Conservation (phyloP, 169 alveolate genomes). For the Toxoplasma gondii region DNA sequence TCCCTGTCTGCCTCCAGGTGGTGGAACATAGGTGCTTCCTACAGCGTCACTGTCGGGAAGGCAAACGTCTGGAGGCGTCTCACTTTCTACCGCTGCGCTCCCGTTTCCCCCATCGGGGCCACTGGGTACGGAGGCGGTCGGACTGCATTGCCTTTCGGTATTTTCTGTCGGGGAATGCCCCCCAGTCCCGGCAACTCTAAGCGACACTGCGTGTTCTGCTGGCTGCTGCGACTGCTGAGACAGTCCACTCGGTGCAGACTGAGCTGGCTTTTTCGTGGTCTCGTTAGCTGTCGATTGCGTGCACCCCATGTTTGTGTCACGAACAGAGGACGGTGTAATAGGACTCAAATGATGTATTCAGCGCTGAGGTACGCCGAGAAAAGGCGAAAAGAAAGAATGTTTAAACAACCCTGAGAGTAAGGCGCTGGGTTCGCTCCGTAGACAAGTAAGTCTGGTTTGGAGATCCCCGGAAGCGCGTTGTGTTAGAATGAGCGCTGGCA, state of each 20-base stretch:
- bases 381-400: too few species aligned
- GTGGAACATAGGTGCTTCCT: conserved; percentile 8
- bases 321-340: too few species aligned
- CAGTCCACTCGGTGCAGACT: background rate
- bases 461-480: too few species aligned
- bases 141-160: background rate
- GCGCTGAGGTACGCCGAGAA: too few species aligned
- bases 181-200: background rate
- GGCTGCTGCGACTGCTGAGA: background rate
- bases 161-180: background rate
- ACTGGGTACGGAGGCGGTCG: background rate
- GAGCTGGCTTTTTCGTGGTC: background rate
- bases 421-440: too few species aligned
- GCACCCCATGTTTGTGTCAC: conserved; percentile 9
- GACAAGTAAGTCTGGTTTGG: too few species aligned
- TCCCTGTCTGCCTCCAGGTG: conserved; percentile 31
- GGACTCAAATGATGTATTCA: background rate
- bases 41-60: background rate
- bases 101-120: background rate
- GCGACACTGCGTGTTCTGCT: background rate
- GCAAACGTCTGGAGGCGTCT: background rate
- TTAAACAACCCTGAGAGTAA: too few species aligned
- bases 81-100: background rate
- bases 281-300: conserved; percentile 33
- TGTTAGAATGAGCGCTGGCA: too few species aligned